These are phyloP conservation scores for Wallacemonas collosoma DNA, from an alignment of 208 protist genomes.

Conservation along the genomic window DNA sequence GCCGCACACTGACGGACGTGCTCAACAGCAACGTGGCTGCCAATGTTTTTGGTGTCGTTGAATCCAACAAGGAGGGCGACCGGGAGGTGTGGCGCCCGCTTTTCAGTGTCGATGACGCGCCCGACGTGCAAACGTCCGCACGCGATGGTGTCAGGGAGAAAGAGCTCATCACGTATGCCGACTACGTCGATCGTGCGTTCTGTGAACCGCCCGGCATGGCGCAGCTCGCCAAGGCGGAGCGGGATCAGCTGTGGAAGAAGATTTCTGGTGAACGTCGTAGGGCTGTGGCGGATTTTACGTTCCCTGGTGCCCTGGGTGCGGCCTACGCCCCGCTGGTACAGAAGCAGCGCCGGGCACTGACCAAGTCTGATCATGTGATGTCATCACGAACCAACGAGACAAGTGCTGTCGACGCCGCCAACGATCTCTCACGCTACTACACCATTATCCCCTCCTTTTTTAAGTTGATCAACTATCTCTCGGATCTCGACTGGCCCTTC, in stretches of 20 bases:
- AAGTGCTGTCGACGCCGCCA: not conserved
- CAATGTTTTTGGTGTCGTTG: slow-evolving; percentile 67
- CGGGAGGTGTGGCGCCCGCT: slow-evolving; percentile 42
- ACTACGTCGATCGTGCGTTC: slow-evolving; percentile 65
- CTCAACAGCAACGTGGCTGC: slow-evolving; percentile 87
- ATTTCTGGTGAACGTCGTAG: slow-evolving; percentile 52
- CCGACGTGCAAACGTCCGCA: not conserved
- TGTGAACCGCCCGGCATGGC: slow-evolving; percentile 74
- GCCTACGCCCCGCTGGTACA: slow-evolving; percentile 69
- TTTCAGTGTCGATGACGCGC: slow-evolving; percentile 48
- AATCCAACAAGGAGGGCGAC: slow-evolving; percentile 13
- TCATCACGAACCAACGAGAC: not conserved
- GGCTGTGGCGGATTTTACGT: slow-evolving; percentile 64
- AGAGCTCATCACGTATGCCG: slow-evolving; percentile 58
- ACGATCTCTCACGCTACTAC: slow-evolving; percentile 22
- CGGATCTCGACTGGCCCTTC: slow-evolving; percentile 77
- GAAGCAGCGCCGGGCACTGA: slow-evolving; percentile 59
- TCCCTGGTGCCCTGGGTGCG: slow-evolving; percentile 54
- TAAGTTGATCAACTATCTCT: slow-evolving; percentile 77
- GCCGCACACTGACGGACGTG: slow-evolving; percentile 77
- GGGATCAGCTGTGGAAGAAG: slow-evolving; percentile 59
- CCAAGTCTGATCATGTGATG: not conserved
- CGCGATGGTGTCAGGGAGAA: slow-evolving; percentile 10
- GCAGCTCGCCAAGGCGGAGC: slow-evolving; percentile 48
- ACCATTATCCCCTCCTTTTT: slow-evolving; percentile 89